Base-by-base conservation (phyloP, 192 early-diverging fungal species). In the Backusella australiensis region DNA sequence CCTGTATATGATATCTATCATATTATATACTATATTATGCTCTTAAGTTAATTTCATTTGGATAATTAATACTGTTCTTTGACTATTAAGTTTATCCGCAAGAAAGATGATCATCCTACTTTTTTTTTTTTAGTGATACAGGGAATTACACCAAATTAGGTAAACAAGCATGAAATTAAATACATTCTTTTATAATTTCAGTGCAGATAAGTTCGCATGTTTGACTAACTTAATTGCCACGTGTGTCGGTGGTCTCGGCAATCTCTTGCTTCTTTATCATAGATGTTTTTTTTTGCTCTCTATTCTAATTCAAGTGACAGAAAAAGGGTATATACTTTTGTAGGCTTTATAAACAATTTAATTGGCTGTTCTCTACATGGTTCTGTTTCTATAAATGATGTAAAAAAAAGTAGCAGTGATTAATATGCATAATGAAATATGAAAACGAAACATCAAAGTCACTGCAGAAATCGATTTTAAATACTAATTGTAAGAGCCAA, bases 161-260 rank as follows among this genome's bases (percentile, higher is more conserved):
- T 59, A 59, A 59, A 59, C 53, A 26, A 59, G 4, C 53, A 59
- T 59, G 56, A 29, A 63, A 63, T 63, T 26, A 63, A 63, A 29
- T 63, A 4, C 56, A 29, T 29, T 29, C 56, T 63, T 63, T 63
- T 63, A 19, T 29, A 63, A 63, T 63, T 29, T 29, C 23, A 14
- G 56, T 63, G 11, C 56, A 63, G 56, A 63, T 63, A 63, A 29
- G 56, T 63, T 63, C 26, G 26, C 56, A 63, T 63, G 56, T 63
- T 63, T 63, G 56, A 63, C 56, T 29, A 63, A 63, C 56, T 63
- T 63, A 63, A 63, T 63, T 63, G 23, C 56, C 56, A 63, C 56
- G 56, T 63, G 56, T 63, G 23, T 63, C 56, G 56, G 56, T 63
- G 56, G 56, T 63, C 56, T 63, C 56, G 56, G 56, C 56, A 63